These are phyloP conservation scores for Teratosphaeria nubilosa DNA, from an alignment of 2,329 filamentous ascomycete genomes.

Conservation along the genomic window DNA sequence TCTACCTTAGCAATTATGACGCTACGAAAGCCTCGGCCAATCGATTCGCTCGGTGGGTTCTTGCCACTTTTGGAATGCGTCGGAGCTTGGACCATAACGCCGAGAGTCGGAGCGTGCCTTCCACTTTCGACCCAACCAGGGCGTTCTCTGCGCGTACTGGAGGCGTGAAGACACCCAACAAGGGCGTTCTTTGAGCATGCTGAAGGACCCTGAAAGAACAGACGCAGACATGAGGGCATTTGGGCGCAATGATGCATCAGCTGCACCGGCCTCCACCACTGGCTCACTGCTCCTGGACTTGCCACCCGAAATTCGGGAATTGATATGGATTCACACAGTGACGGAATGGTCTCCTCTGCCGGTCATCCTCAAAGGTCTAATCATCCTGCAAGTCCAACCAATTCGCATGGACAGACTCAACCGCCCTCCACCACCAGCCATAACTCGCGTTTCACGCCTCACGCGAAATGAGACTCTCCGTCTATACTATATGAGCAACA, in stretches of 20 bases:
- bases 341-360: neutral
- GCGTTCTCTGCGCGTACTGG: neutral
- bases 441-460: constrained; percentile 13
- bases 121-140: neutral
- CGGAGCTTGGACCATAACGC: neutral
- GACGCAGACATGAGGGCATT: neutral
- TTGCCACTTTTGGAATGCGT: neutral
- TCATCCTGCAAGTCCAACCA: neutral
- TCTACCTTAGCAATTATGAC: neutral
- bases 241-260: neutral
- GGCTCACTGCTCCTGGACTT: neutral
- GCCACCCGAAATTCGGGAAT: neutral
- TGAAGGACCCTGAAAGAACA: neutral
- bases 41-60: neutral
- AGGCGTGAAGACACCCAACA: no score
- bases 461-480: constrained; percentile 13
- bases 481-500: constrained; percentile 15
- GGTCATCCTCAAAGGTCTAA: neutral
- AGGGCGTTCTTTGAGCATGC: neutral
- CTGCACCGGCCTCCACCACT: neutral
- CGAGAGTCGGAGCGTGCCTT: neutral
- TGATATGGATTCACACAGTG: neutral
- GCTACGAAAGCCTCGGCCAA: neutral
- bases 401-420: constrained; percentile 2
- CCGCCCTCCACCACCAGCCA: constrained; percentile 2